Percentiles rank a stretch among this genome's conserved stretches.
phyloP scores from a whole-genome alignment of 208 protist genomes.

The Acanthamoeba royreba region DNA sequence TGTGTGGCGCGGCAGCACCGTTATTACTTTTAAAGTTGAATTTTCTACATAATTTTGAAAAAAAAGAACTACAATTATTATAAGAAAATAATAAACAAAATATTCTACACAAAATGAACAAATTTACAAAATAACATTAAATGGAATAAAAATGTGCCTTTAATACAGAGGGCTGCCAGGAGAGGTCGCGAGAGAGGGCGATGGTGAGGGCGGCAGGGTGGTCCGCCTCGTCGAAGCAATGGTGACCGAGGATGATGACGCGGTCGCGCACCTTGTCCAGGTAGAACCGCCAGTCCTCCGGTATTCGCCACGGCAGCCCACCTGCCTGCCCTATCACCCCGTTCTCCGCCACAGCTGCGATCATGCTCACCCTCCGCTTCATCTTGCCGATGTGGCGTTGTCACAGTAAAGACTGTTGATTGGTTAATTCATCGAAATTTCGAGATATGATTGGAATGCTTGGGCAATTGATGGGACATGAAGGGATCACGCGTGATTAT shows the following conservation, averaged over 20 bases:
- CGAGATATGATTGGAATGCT: too few species aligned
- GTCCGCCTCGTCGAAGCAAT: neutral
- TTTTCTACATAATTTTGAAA: neutral
- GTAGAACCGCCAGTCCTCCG: neutral
- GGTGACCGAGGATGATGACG: neutral
- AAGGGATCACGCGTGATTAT: too few species aligned
- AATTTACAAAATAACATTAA: too few species aligned
- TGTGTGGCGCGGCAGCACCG: too few species aligned
- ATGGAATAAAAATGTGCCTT: too few species aligned
- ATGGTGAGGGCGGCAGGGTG: neutral
- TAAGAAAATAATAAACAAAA: neutral
- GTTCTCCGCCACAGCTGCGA: slow-evolving; percentile 12
- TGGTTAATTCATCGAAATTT: too few species aligned
- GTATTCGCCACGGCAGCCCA: neutral
- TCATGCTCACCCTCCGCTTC: neutral
- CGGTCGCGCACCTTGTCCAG: neutral
- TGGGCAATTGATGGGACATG: too few species aligned
- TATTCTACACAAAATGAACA: too few species aligned
- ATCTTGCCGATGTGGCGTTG: neutral
- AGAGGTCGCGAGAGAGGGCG: neutral
- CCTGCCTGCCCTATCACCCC: neutral
- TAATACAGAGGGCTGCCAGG: neutral
- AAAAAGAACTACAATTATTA: neutral
- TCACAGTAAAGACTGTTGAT: neutral
- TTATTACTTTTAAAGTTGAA: too few species aligned